Percentiles rank a stretch among this genome's conserved stretches.
Conservation (phyloP, 345 rosid species). For the Viola odorata region DNA sequence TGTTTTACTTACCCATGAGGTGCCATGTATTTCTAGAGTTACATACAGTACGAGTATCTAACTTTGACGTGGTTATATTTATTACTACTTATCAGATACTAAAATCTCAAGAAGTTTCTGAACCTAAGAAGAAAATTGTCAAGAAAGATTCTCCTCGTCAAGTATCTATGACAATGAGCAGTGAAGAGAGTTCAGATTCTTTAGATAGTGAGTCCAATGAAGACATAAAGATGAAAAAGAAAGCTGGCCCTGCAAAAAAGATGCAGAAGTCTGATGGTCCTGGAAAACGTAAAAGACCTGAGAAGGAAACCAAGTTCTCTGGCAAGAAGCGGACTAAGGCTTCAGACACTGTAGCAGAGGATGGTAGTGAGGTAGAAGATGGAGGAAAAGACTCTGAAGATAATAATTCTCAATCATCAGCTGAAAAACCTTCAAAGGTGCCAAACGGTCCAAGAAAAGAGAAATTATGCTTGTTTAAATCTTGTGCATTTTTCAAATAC, state of each 20-base stretch:
- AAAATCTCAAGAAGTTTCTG: constrained; percentile 36
- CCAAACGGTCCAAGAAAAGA: not conserved
- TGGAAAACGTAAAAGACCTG: constrained; percentile 48
- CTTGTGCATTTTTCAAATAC: not conserved
- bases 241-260: constrained; percentile 31
- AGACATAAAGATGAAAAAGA: constrained; percentile 44
- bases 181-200: constrained; percentile 38
- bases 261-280: constrained; percentile 37
- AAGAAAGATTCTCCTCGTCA: constrained; percentile 33
- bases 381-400: constrained; percentile 43
- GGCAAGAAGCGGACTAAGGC: constrained; percentile 46
- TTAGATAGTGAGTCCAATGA: constrained; percentile 37
- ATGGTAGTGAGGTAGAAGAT: constrained; percentile 41
- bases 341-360: constrained; percentile 30
- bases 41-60: not conserved
- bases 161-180: constrained; percentile 30
- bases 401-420: constrained; percentile 44
- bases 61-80: constrained; percentile 8
- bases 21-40: constrained; percentile 8
- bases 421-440: constrained; percentile 52
- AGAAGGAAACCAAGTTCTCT: constrained; percentile 38
- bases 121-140: constrained; percentile 37
- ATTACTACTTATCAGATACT: constrained; percentile 31
- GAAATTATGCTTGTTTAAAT: not conserved
- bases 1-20: constrained; percentile 9